Evolutionary conservation across 116 monocot species (phyloP).

Genomic region (Posidonia oceanica): DNA sequence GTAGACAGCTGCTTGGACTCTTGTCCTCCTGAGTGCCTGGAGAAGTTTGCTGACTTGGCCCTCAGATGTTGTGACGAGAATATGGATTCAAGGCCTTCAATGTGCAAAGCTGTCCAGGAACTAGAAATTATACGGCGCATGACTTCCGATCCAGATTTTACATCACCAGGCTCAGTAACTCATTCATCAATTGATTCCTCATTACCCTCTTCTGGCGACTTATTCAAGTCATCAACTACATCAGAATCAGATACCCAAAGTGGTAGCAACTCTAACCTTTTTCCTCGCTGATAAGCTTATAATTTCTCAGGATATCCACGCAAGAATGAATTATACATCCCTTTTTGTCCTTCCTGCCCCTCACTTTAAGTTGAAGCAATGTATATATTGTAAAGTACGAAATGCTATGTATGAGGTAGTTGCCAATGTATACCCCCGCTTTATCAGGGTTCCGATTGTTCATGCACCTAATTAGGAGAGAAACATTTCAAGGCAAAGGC

Average conservation of each 20-base stretch:
- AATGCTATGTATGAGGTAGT: no score
- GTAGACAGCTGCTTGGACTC: constrained; percentile 67
- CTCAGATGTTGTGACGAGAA: constrained; percentile 81
- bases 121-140: constrained; percentile 57
- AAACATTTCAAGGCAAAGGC: no score
- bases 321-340: background rate
- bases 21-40: constrained; percentile 62
- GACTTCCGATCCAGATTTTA: constrained; percentile 33
- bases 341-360: background rate
- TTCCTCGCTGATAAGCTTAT: background rate
- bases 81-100: constrained; percentile 76
- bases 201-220: background rate
- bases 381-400: background rate
- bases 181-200: background rate
- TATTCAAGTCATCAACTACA: background rate
- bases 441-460: no score
- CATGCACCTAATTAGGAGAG: no score
- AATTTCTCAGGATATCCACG: background rate
- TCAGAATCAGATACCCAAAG: constrained; percentile 1
- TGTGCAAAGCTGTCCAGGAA: constrained; percentile 72
- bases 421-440: no score
- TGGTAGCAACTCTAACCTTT: background rate
- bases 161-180: constrained; percentile 12
- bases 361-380: background rate
- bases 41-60: constrained; percentile 55